phyloP scores from a whole-genome alignment of 2,329 filamentous ascomycete genomes.

The Coniochaeta sp. region DNA sequence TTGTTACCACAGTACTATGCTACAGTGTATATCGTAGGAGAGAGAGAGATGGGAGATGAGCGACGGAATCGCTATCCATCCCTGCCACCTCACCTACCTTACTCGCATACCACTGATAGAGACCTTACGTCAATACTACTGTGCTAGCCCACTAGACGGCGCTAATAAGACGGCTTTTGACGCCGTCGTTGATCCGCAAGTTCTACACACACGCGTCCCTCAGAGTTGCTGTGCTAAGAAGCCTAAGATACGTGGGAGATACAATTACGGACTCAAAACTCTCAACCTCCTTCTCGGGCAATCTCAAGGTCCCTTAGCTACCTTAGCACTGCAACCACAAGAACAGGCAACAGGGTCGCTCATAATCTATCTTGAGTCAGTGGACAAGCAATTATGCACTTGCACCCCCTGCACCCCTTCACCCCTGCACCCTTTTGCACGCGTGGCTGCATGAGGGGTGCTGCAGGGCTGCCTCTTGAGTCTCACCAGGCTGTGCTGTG shows the following conservation, averaged over 20 bases:
- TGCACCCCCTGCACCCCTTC: too few species aligned
- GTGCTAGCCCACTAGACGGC: not conserved
- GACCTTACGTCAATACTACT: not conserved
- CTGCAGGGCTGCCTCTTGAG: conserved; percentile 5
- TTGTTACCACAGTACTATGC: too few species aligned
- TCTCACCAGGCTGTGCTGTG: conserved; percentile 6
- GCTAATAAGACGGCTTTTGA: not conserved
- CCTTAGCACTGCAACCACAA: not conserved
- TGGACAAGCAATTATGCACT: not conserved
- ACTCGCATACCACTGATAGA: too few species aligned
- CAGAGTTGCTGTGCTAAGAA: too few species aligned
- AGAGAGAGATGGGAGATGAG: not conserved
- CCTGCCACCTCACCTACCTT: too few species aligned
- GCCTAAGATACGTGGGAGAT: too few species aligned
- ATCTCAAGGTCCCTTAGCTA: not conserved
- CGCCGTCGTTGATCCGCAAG: not conserved
- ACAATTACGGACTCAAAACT: not conserved
- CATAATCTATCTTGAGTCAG: not conserved
- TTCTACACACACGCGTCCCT: too few species aligned
- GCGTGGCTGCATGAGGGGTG: not conserved
- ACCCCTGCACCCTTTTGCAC: too few species aligned
- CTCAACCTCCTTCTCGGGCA: not conserved
- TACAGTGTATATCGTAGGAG: too few species aligned
- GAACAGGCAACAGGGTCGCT: not conserved
- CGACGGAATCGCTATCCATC: not conserved